A percentile compares a stretch with the other conserved stretches of the same genome.
These are phyloP conservation scores for Suhomyces bolitotheri DNA, from an alignment of 1,139 yeast species.

Conservation along the genomic window DNA sequence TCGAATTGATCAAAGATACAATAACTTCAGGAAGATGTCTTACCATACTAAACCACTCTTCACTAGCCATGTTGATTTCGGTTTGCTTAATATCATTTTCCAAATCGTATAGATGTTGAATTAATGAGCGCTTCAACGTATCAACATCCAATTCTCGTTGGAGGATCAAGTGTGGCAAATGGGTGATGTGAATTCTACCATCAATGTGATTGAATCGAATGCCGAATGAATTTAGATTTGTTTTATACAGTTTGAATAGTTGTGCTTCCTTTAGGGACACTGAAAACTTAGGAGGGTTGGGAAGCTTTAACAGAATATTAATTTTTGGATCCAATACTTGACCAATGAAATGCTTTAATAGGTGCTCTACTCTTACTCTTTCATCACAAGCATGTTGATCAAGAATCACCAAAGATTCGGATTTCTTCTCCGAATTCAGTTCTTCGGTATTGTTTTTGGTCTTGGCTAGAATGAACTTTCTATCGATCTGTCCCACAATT, in stretches of 20 bases:
- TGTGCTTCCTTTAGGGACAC: conserved; percentile 29
- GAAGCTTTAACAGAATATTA: conserved; percentile 15
- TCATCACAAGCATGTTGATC: conserved; percentile 88
- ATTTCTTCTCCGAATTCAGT: background rate
- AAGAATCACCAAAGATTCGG: conserved; percentile 36
- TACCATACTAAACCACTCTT: conserved; percentile 17
- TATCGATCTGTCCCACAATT: conserved; percentile 53
- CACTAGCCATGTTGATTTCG: conserved; percentile 1
- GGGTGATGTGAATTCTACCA: conserved; percentile 24
- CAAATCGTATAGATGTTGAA: conserved; percentile 47
- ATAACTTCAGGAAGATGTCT: conserved; percentile 48
- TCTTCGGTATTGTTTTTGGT: background rate
- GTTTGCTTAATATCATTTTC: conserved; percentile 23
- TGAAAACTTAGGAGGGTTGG: conserved; percentile 19
- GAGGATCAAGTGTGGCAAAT: conserved; percentile 43
- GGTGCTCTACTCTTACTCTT: conserved; percentile 55
- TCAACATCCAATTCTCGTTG: conserved; percentile 26
- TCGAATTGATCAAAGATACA: conserved; percentile 53
- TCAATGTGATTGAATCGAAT: conserved; percentile 26
- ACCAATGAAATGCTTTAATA: conserved; percentile 36
- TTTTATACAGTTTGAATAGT: conserved; percentile 28
- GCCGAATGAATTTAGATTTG: conserved; percentile 36
- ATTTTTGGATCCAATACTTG: conserved; percentile 14
- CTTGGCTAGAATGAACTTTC: conserved; percentile 55
- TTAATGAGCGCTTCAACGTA: conserved; percentile 34